A percentile compares a stretch with the other conserved stretches of the same genome.
phyloP scores from a whole-genome alignment of 108 stramenopile genomes.

The Cyclostephanos invisitatus region DNA sequence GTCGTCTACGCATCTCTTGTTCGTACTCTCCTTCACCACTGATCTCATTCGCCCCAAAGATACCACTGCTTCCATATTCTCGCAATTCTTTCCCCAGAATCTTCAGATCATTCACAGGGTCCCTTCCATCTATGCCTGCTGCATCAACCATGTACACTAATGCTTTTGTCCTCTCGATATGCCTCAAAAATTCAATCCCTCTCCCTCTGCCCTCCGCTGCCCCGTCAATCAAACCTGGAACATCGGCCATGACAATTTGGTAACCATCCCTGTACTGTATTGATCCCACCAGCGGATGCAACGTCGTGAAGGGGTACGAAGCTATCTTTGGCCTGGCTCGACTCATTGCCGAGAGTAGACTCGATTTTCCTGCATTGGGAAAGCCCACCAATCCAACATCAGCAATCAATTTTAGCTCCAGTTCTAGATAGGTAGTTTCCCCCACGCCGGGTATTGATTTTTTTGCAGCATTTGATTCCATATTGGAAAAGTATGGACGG shows the following conservation, averaged over 20 bases:
- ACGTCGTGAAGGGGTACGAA: slow-evolving; percentile 97
- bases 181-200: slow-evolving; percentile 90
- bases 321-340: slow-evolving; percentile 93
- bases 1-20: slow-evolving; percentile 42
- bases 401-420: slow-evolving; percentile 95
- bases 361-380: slow-evolving; percentile 97
- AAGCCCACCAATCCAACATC: slow-evolving; percentile 99
- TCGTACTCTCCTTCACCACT: slow-evolving; percentile 17
- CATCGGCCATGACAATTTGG: slow-evolving; percentile 88
- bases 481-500: slow-evolving; percentile 48
- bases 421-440: slow-evolving; percentile 65
- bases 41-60: slow-evolving; percentile 33
- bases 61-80: slow-evolving; percentile 63
- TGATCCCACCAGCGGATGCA: slow-evolving; percentile 92
- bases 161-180: slow-evolving; percentile 66
- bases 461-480: slow-evolving; percentile 26
- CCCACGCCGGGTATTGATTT: slow-evolving; percentile 55
- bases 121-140: slow-evolving; percentile 74
- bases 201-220: slow-evolving; percentile 92
- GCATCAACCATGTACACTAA: slow-evolving; percentile 73
- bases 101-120: slow-evolving; percentile 67
- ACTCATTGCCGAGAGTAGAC: slow-evolving; percentile 87
- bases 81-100: slow-evolving; percentile 69
- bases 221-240: slow-evolving; percentile 96
- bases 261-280: slow-evolving; percentile 87